Base-by-base conservation (phyloP, 352 stramenopile genomes). In the Globisporangium recalcitrans region DNA sequence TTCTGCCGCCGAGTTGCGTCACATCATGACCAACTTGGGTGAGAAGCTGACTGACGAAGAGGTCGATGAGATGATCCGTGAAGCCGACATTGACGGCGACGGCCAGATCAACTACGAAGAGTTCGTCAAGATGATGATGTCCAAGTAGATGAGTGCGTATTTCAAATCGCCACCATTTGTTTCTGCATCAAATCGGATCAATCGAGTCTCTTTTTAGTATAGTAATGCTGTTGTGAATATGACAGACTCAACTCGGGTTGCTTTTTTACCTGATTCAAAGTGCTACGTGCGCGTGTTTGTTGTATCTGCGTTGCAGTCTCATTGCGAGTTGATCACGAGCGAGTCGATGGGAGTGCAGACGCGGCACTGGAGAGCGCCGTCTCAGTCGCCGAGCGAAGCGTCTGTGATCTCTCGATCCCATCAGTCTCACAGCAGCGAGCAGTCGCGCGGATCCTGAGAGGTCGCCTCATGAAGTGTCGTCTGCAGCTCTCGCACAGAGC, bases 121-220 rank as follows among this genome's bases (percentile, higher is more conserved):
- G 78, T 99, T 99, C 77, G 95, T 99, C 70, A 98, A 98, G 90
- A 99, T 98, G 95, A 99, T 99, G 96, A 99, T 99, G 92, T 96
- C 87, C 75, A 97, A 97, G 86, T 97, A 97, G 93, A 64, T 58
- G 63, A 52, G 19, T 62, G n/a, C 27, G 44, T 40, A 16, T 54
- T 11, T 62, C 7, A 21, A 57, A 42, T 4, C 48, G 34, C 48
- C 16, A 16, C 48, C 24, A 29, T 27, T n/a, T 47, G 27, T 60
- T 60, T 26, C 27, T 6, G 10, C 19, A 60, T 60, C 54, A 21
- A 21, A 8, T 21, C 38, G 4, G 38, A 46, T 46, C 38, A 46
- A 46, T 46, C 38, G 16, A 46, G 38, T 46, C 38, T 46, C 32
- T 16, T 40, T 46, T 46, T 46, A 46, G 38, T 46, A 46, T 46